Evolutionary conservation across 2,329 filamentous ascomycete genomes (phyloP), one percentile per base, ranked within the genome.

Genomic region (Diaporthe nobilis): DNA sequence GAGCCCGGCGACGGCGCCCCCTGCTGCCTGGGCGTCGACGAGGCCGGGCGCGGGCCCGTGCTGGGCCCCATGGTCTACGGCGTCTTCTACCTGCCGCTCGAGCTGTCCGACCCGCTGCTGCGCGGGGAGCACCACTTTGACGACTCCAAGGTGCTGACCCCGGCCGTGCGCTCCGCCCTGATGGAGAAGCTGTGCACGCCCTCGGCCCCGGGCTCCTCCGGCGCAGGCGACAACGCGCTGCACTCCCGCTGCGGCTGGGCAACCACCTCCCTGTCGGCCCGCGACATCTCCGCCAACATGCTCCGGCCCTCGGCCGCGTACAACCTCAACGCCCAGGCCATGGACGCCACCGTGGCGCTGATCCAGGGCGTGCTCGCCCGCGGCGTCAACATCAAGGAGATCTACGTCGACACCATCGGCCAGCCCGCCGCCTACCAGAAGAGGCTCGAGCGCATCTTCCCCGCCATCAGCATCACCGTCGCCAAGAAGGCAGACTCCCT

Each of bases 321-420:
- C 86, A 99, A 99, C 83, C 91, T 99, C 78, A 99, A 99, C 83
- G 95, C 95, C 6, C 97, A 99, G 85, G 96, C 96, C 25, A 94
- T 97, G 91, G 96, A 98, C 84, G 94, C 96, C 5, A 98, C 96
- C 0, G 91, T 98, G 34, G 90, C 91, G 53, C 88, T 99, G 71
- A 96, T 98, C 81, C 88, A 91, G 73, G 92, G 92, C 49, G 94
- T 98, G 5, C 89, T 97, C 49, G 92, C 91, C 12, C 88, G 89
- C 28, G 94, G 95, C 49, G 94, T 98, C 77, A 95, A 97, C 83
- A 88, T 98, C 6, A 90, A 88, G 75, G 95, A 98, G 84, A 94
- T 99, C 71, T 99, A 95, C 83, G 96, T 99, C 82, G 96, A 99
- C 85, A 98, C 96, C 3, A 94, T 98, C 81, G 96, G 96, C 47